Percentiles rank a stretch among this genome's conserved stretches.
Conservation (phyloP, 192 early-diverging fungal genomes). For the Thoreauomyces humboldtii region DNA sequence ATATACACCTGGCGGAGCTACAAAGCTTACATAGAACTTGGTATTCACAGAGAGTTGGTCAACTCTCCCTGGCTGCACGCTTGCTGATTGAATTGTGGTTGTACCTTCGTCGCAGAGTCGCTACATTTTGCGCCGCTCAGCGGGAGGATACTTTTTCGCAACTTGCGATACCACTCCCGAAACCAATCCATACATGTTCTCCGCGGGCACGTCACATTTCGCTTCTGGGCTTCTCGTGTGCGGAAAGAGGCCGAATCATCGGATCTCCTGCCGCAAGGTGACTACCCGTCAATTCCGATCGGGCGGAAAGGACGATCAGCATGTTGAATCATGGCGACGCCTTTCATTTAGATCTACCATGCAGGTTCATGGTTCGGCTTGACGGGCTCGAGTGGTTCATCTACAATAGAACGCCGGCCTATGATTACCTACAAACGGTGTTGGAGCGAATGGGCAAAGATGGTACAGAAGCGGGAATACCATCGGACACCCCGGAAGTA, state of each 20-base stretch:
- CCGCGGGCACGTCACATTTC: constrained; percentile 69
- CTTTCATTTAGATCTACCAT: constrained; percentile 35
- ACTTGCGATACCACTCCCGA: constrained; percentile 66
- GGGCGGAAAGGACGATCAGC: too few species aligned
- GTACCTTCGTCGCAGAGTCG: constrained; percentile 69
- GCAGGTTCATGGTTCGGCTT: constrained; percentile 61
- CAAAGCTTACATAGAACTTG: constrained; percentile 68
- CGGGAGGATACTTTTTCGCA: constrained; percentile 74
- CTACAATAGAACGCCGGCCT: constrained; percentile 74
- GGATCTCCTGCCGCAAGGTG: constrained; percentile 19
- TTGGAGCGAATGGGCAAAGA: constrained; percentile 4
- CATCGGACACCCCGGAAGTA: too few species aligned
- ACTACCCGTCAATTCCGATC: background rate
- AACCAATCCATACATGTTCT: constrained; percentile 70
- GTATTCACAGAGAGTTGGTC: too few species aligned
- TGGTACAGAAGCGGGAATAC: background rate
- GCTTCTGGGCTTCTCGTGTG: constrained; percentile 70
- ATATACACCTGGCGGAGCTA: constrained; percentile 68
- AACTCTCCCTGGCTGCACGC: too few species aligned
- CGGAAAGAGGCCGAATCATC: constrained; percentile 31
- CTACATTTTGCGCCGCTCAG: constrained; percentile 66
- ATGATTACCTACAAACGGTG: constrained; percentile 49
- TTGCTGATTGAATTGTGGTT: too few species aligned
- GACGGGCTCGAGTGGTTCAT: constrained; percentile 80
- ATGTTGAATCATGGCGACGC: too few species aligned